Conservation (phyloP, 768 basidiomycete species). For the Daedaleopsis sinensis region DNA sequence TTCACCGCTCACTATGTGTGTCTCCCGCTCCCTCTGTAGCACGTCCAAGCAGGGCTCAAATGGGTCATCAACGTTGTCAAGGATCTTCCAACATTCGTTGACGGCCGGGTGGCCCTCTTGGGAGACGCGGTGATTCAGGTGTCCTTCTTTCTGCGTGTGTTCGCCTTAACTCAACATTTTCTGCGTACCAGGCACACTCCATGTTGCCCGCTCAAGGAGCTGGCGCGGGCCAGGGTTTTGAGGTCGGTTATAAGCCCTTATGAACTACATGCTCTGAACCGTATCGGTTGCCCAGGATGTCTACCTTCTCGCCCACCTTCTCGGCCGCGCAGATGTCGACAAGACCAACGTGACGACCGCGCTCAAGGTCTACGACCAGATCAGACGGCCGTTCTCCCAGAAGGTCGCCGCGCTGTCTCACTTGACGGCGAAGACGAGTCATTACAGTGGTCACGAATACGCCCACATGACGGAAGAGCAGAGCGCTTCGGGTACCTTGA, state of each 20-base stretch:
- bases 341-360: slow-evolving; percentile 26
- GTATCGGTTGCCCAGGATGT: slow-evolving; percentile 25
- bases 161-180: neutral
- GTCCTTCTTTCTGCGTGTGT: no score
- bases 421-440: slow-evolving; percentile 26
- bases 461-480: neutral
- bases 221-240: slow-evolving; percentile 21
- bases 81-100: slow-evolving; percentile 42
- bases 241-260: neutral
- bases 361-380: slow-evolving; percentile 34
- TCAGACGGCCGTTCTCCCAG: slow-evolving; percentile 35
- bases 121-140: slow-evolving; percentile 50
- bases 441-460: slow-evolving; percentile 18
- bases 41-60: slow-evolving; percentile 34
- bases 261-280: neutral
- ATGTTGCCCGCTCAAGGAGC: slow-evolving; percentile 20
- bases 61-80: slow-evolving; percentile 49
- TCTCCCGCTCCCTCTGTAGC: neutral
- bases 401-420: slow-evolving; percentile 15
- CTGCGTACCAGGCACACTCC: slow-evolving; percentile 14
- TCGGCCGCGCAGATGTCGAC: slow-evolving; percentile 28
- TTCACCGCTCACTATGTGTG: neutral
- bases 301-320: slow-evolving; percentile 32
- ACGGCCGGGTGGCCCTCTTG: slow-evolving; percentile 44
- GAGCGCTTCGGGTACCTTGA: neutral